Evolutionary conservation across 331 rosid genomes (phyloP).

Genomic region (Ulmus americana): DNA sequence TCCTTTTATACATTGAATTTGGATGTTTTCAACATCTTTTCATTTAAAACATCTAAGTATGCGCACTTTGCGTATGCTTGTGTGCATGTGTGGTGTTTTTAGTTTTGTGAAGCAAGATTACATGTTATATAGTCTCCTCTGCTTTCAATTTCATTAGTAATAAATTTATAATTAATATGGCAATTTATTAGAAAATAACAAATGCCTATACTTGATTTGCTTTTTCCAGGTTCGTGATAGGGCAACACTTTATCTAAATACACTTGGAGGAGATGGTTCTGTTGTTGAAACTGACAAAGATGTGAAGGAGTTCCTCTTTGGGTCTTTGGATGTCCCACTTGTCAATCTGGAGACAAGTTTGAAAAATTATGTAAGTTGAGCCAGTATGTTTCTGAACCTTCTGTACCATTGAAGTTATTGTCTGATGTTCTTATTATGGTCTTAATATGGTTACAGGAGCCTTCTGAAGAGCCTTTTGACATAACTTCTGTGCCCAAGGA

Average conservation of each 20-base stretch:
- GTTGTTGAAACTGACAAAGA: conserved; percentile 66
- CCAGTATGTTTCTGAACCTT: conserved; percentile 17
- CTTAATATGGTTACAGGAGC: conserved; percentile 57
- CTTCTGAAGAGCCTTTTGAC: conserved; percentile 85
- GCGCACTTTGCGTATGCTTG: neutral
- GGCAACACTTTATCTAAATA: conserved; percentile 87
- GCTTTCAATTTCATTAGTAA: neutral
- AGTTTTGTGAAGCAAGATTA: neutral
- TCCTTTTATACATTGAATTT: conserved; percentile 14
- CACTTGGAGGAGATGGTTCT: conserved; percentile 75
- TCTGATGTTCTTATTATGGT: conserved; percentile 34
- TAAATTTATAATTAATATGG: neutral
- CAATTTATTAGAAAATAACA: conserved; percentile 17
- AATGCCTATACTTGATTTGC: conserved; percentile 9
- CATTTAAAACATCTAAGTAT: conserved; percentile 1
- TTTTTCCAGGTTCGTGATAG: conserved; percentile 89
- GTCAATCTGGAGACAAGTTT: conserved; percentile 80
- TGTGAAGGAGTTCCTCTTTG: conserved; percentile 69
- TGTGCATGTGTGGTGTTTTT: neutral
- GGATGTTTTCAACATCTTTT: conserved; percentile 15
- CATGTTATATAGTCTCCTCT: neutral
- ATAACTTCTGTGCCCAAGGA: conserved; percentile 73
- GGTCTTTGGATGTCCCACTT: conserved; percentile 80
- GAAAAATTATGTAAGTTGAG: conserved; percentile 64
- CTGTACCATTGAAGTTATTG: conserved; percentile 7